Evolutionary conservation across 371 early-diverging fungal genomes (phyloP), one percentile per base, ranked within the genome.

Genomic region (Lichtheimia hyalospora): DNA sequence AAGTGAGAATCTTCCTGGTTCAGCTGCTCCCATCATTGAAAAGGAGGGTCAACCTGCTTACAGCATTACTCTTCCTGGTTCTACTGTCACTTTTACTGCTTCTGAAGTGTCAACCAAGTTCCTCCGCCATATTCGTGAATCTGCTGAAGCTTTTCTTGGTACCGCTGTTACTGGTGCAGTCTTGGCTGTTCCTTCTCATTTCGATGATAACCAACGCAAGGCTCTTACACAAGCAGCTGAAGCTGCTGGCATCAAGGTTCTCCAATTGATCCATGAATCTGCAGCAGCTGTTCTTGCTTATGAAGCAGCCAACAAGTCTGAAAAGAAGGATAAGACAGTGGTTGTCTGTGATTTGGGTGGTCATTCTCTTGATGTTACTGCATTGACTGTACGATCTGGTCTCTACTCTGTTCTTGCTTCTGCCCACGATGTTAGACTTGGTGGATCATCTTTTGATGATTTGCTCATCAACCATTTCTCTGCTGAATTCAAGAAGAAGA

Each of bases 281-380:
- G 91, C 93, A 58, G 99, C 99, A 28, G 98, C 99, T 64, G 95
- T 93, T 34, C 82, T 99, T 57, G 94, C 97, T 43, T 99, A 96
- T 69, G 89, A 91, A 64, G 79, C 89, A 52, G 86, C 91, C 54
- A 69, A 86, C 69, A 77, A 81, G 63, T 70, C 79, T 57, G 79
- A 82, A 61, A 77, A 83, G 60, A 73, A 79, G 66, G 95, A 94
- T 67, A 87, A 89, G 69, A 83, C 85, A 18, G 84, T 92, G n/a
- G 79, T 98, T 60, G 95, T 99, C 16, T 91, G 96, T 65, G 99
- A 99, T 80, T 84, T 99, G 57, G 99, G 99, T 57, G 99, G 93
- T 48, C 92, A 95, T 54, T 92, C 94, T 20, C 92, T 99, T 62
- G 97, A 96, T 69, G 87, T 98, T 43, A 90, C 96, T 54, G 85